These are phyloP conservation scores for Kalmusia sp. DNA, from an alignment of 2,329 filamentous ascomycete species.

Conservation along the genomic window DNA sequence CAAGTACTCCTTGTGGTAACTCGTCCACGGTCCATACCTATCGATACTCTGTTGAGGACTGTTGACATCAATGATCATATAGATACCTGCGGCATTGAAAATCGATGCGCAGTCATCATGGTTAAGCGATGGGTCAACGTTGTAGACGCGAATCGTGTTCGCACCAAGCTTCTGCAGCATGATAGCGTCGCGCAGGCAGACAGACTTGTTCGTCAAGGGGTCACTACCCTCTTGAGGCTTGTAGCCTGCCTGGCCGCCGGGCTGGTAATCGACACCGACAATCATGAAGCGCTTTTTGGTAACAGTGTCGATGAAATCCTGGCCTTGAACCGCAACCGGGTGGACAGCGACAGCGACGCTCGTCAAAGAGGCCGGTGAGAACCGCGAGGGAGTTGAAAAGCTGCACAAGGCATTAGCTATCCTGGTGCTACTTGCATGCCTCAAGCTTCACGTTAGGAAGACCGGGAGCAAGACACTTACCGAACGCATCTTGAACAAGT, in stretches of 20 bases:
- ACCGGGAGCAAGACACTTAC: not conserved
- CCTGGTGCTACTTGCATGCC: not conserved
- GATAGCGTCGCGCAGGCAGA: conserved; percentile 68
- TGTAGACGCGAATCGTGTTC: conserved; percentile 72
- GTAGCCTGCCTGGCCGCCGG: conserved; percentile 67
- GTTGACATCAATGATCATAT: conserved; percentile 72
- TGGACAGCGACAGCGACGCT: conserved; percentile 60
- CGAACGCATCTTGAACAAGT: conserved; percentile 17
- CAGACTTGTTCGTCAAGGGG: conserved; percentile 63
- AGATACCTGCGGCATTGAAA: conserved; percentile 71
- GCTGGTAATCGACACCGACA: conserved; percentile 67
- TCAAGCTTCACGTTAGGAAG: not conserved
- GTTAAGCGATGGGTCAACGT: conserved; percentile 64
- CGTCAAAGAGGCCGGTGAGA: conserved; percentile 41
- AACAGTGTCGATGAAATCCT: conserved; percentile 67
- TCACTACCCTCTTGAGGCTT: conserved; percentile 57
- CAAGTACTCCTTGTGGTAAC: conserved; percentile 64
- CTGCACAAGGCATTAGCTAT: conserved; percentile 16
- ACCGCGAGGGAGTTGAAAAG: conserved; percentile 35
- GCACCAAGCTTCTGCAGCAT: conserved; percentile 69
- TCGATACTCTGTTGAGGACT: conserved; percentile 66
- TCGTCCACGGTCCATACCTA: conserved; percentile 60
- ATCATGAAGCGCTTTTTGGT: conserved; percentile 67
- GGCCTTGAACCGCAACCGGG: conserved; percentile 63
- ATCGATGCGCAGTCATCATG: conserved; percentile 69